Base-by-base conservation (phyloP, 768 basidiomycete genomes). In the Clavulina sp. region DNA sequence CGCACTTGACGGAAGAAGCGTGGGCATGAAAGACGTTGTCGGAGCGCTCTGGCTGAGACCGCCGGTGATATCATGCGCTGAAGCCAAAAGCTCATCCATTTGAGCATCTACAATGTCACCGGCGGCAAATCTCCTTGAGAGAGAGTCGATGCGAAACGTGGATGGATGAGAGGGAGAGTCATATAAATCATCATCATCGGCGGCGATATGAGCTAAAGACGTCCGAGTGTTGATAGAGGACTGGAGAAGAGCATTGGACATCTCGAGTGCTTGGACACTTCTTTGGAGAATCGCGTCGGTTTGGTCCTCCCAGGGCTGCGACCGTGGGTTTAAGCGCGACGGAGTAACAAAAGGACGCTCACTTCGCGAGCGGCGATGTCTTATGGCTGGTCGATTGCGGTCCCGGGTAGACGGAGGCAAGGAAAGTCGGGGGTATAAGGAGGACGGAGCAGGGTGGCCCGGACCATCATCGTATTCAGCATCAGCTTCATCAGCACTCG, bases 251-350 rank as follows among this genome's bases (percentile, higher is more conserved):
- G 77, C 73, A 53, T 88, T 88, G 3, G 85, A 88, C 71, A 86
- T 78, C 62, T 88, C 86, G 5, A 89, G 70, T 1, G 85, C 85
- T 64, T 85, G 78, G 13, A 88, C 82, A 57, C 83, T 85, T 56
- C 85, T 77, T 53, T 77, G 82, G 1, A 88, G 71, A 16, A 88
- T 68, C n/a, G 79, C 73, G 63, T 88, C 86, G 18, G 60, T 46
- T 9, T 13, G 13, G 1, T 9, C 26, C 24, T 16, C 43, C 13
- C 24, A 9, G 26, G 13, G 16, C 43, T 13, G 24, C 13, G 43
- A n/a, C n/a, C n/a, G n/a, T n/a, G n/a, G n/a, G n/a, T n/a, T n/a
- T n/a, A n/a, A n/a, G n/a, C n/a, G n/a, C n/a, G n/a, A n/a, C n/a
- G n/a, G n/a, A n/a, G n/a, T n/a, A n/a, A n/a, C n/a, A n/a, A n/a